Evolutionary conservation across 2,329 filamentous ascomycete species (phyloP).

Genomic region (Fusarium beomiforme): DNA sequence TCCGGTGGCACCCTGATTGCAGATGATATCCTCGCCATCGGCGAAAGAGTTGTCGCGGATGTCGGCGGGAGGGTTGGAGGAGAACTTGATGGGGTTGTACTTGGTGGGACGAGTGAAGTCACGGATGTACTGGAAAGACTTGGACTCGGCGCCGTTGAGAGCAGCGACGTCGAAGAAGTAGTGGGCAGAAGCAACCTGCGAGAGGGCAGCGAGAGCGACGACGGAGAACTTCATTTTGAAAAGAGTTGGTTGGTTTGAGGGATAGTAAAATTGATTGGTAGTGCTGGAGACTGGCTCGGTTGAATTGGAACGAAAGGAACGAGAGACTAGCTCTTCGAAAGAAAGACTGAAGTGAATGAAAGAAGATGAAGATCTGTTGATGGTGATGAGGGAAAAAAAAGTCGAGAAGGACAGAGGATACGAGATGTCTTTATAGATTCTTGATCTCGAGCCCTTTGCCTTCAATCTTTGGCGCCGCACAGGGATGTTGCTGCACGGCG

Average conservation of each 20-base stretch:
- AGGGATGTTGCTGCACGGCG: neutral
- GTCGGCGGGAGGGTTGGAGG: conserved; percentile 18
- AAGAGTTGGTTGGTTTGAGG: conserved; percentile 1
- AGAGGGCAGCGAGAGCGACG: conserved; percentile 17
- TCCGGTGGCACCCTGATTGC: conserved; percentile 13
- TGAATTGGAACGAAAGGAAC: conserved; percentile 26
- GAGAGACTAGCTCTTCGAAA: conserved; percentile 31
- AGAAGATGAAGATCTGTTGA: conserved; percentile 29
- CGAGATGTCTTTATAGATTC: conserved; percentile 19
- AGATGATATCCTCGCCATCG: conserved; percentile 20
- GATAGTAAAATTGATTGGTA: conserved; percentile 17
- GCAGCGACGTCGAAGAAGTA: conserved; percentile 17
- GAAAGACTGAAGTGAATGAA: conserved; percentile 30
- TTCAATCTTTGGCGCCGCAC: neutral
- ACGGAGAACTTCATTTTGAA: conserved; percentile 24
- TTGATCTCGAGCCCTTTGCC: neutral
- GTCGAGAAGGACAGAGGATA: neutral
- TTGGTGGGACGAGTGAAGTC: conserved; percentile 25
- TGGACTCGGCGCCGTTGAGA: conserved; percentile 14
- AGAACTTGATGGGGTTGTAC: conserved; percentile 29
- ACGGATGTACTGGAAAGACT: conserved; percentile 21
- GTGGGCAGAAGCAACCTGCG: conserved; percentile 20
- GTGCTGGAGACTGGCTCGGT: conserved; percentile 27
- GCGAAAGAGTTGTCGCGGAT: conserved; percentile 24
- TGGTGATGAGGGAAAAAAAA: conserved; percentile 1